Base-by-base conservation (phyloP, 805 yeast species). In the Kregervanrija pseudodelftensis region DNA sequence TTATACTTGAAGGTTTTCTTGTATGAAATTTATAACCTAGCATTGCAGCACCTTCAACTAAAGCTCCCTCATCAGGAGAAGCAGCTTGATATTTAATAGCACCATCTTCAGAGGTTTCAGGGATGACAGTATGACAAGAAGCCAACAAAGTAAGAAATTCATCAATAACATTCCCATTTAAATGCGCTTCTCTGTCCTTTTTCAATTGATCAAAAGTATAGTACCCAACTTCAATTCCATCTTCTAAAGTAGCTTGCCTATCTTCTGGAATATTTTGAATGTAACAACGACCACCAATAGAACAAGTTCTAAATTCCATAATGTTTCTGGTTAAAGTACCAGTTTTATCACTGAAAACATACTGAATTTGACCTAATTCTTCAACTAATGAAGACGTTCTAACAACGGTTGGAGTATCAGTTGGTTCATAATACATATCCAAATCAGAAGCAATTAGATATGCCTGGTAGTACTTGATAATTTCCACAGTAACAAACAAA, bases 61-160 rank as follows among this genome's bases (percentile, higher is more conserved):
- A 72, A 0, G 99, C 99, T 42, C 99, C 99, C 69, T 95, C 99
- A 68, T 93, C 99, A 0, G 99, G 99, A 0, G 98, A 90, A 0
- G 99, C 96, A 1, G 99, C 99, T 66, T 93, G 99, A 62, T 95
- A 93, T 61, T 87, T 90, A 50, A 93, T 81, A 2, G 72, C 54
- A 0, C 85, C 86, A 45, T 68, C 69, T 1, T 72, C 80, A 48
- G 73, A 74, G 14, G 76, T 69, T 62, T 93, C 99, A 0, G 99
- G 99, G 49, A 93, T 93, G 36, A 93, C 99, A 0, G 99, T 95
- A 58, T 93, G 99, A 62, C 99, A 93, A 0, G 95, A 80, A 35
- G 98, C 87, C 47, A 93, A 69, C 40, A 90, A 68, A 1, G 90
- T 82, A 50, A 93, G 73, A 53, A 95, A 90, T 56, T 84, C 87